Base-by-base conservation (phyloP, 805 yeast genomes). In the Sugiyamaella mastotermitis region DNA sequence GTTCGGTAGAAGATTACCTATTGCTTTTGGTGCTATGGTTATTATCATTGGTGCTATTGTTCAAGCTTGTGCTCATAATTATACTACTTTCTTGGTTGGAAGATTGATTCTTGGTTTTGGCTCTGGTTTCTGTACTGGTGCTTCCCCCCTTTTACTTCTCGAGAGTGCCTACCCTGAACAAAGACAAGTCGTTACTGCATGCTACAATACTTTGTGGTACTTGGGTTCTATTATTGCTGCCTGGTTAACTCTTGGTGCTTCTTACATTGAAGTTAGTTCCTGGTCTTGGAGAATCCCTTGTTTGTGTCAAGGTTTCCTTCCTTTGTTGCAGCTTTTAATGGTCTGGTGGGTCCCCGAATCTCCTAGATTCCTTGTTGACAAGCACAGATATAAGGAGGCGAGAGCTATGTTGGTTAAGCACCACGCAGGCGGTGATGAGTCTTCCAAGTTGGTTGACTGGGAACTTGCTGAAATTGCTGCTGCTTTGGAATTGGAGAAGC, bases 91-190 rank as follows among this genome's bases (percentile, higher is more conserved):
- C 43, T 74, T 82, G 38, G 61, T 78, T 46, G 88, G 83, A 21
- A 72, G 92, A 64, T 74, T 79, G 32, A 53, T 77, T 15, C 71
- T 82, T 16, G 86, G 92, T 47, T 50, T 80, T 37, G 92, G 88
- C 50, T 79, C 78, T 43, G 87, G 88, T 45, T 58, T 81, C 55
- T 74, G 76, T 55, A 77, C 86, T 11, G 76, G 85, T 15, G 78
- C 85, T 23, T 78, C 80, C 45, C 92, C 92, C 11, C 78, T 79
- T 42, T 80, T 83, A 74, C 84, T 80, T 55, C 69, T 88, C 1
- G 94, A 83, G 60, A 69, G 76, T 59, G 71, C 85, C 28, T 72
- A 71, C 41, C 72, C 84, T 9, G 73, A 70, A 42, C 69, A 68
- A 46, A 73, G 87, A 65, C 87, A 33, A 16, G 85, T 51, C 62